Conservation (phyloP, 73 alveolate genomes). For the Durusdinium trenchii region DNA sequence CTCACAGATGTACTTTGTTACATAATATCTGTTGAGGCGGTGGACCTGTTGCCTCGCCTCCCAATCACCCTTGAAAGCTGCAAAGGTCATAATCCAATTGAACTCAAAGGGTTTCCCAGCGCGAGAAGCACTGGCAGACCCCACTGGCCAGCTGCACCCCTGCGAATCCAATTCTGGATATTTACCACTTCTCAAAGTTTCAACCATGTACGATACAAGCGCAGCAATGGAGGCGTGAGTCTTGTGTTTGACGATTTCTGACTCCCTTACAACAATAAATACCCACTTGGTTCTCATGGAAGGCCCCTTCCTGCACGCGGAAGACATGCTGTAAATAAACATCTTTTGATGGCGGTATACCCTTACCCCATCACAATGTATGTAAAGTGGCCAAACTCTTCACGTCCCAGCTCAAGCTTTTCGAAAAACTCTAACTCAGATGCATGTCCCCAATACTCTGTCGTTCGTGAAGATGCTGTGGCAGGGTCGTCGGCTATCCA, state of each 20-base stretch:
- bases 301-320: constrained; percentile 9
- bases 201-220: neutral
- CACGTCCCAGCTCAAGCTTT: neutral
- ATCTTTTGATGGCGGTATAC: neutral
- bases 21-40: neutral
- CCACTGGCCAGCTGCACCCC: neutral
- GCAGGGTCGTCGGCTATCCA: neutral
- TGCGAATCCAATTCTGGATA: neutral
- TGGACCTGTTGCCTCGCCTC: constrained; percentile 31
- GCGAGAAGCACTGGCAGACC: neutral
- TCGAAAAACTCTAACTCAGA: neutral
- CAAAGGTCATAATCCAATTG: constrained; percentile 9
- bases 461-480: neutral
- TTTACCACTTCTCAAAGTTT: neutral
- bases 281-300: neutral
- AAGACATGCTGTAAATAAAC: neutral
- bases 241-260: neutral
- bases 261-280: neutral
- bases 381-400: neutral
- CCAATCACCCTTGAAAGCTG: constrained; percentile 50
- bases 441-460: neutral
- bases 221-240: neutral
- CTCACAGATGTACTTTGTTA: neutral
- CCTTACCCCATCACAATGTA: neutral
- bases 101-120: neutral